Conservation (phyloP, 192 early-diverging fungal species). For the Lobulomyces angularis region DNA sequence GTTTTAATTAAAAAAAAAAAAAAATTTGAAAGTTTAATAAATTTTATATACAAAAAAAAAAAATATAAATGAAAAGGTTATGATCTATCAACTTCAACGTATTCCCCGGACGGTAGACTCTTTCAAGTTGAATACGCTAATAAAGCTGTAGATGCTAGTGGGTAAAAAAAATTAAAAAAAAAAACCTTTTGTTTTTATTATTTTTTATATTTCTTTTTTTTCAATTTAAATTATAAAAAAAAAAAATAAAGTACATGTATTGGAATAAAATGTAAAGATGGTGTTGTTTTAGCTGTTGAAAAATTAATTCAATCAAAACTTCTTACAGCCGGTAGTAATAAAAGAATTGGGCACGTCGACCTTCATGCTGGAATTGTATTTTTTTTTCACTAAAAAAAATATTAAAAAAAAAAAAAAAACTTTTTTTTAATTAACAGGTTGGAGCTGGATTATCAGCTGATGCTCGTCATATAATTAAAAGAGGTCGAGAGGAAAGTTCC, state of each 20-base stretch:
- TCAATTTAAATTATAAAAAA: not conserved
- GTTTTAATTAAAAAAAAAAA: no score
- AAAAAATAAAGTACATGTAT: constrained; percentile 64
- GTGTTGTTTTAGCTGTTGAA: constrained; percentile 92
- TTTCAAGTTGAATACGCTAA: constrained; percentile 98
- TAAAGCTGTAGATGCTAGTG: constrained; percentile 98
- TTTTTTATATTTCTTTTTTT: constrained; percentile 2
- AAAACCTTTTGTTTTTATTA: no score
- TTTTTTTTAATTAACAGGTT: not conserved
- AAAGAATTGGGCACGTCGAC: constrained; percentile 82
- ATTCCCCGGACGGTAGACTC: constrained; percentile 96
- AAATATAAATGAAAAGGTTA: no score
- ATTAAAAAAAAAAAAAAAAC: constrained; percentile 3
- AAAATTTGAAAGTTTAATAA: not conserved
- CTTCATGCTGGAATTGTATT: constrained; percentile 83
- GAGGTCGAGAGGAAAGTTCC: constrained; percentile 83
- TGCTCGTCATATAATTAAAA: constrained; percentile 73
- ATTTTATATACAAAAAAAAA: no score
- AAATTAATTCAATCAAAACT: constrained; percentile 92
- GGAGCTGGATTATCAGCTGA: constrained; percentile 84
- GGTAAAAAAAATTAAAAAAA: no score
- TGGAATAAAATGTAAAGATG: constrained; percentile 85
- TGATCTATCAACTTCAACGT: constrained; percentile 94
- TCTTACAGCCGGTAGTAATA: constrained; percentile 84
- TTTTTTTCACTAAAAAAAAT: not conserved